A percentile compares a stretch with the other conserved stretches of the same genome.
Evolutionary conservation across 352 stramenopile genomes (phyloP).

Genomic region (Pythium pyrilobum): DNA sequence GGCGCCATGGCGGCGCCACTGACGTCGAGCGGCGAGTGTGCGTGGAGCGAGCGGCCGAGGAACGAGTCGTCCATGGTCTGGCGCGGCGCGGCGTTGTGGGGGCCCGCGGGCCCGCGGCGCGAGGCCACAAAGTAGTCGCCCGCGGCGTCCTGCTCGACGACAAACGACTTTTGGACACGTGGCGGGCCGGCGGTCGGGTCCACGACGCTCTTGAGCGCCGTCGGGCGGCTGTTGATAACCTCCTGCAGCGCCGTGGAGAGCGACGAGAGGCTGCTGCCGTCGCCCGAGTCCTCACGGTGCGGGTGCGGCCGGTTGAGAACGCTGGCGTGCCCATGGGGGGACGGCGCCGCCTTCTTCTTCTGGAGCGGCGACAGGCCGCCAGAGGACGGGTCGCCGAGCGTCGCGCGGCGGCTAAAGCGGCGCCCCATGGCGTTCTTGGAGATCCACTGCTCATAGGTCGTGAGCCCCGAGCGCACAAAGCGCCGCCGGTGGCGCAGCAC

Average conservation of each 20-base stretch:
- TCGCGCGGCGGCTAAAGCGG: constrained; percentile 20
- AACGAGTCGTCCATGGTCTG: constrained; percentile 24
- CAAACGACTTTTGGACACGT: constrained; percentile 13
- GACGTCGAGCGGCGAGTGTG: not conserved
- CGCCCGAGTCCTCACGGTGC: not conserved
- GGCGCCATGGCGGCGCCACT: not conserved
- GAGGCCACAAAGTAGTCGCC: constrained; percentile 22
- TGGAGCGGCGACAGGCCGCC: not conserved
- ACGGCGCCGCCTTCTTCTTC: not conserved
- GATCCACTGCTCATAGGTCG: constrained; percentile 25
- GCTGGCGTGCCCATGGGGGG: no score
- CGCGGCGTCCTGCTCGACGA: constrained; percentile 20
- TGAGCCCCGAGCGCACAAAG: constrained; percentile 24
- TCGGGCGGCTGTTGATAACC: constrained; percentile 18
- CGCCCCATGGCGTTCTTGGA: constrained; percentile 21
- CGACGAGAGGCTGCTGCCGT: constrained; percentile 12
- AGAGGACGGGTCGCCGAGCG: not conserved
- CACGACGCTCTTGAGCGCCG: constrained; percentile 11
- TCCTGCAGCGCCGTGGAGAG: constrained; percentile 24
- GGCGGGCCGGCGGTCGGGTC: constrained; percentile 1
- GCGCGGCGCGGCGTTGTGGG: not conserved
- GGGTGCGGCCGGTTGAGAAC: no score
- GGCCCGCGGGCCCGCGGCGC: constrained; percentile 10
- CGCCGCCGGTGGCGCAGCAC: constrained; percentile 13
- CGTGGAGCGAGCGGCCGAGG: constrained; percentile 4